These are phyloP conservation scores for Megacollybia marginata DNA, from an alignment of 768 basidiomycete genomes.

Conservation along the genomic window DNA sequence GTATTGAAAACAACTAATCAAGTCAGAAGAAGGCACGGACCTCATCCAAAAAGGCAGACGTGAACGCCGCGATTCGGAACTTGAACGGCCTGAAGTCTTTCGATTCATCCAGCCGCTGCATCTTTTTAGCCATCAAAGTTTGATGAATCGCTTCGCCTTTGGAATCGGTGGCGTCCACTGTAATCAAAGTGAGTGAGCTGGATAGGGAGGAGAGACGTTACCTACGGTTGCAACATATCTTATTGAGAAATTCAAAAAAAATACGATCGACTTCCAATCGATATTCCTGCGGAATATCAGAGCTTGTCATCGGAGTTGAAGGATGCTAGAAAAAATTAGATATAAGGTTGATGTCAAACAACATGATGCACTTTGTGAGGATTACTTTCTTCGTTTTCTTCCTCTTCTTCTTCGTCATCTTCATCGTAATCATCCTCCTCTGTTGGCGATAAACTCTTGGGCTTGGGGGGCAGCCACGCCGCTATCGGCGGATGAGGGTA, in stretches of 20 bases:
- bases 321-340: too few species aligned
- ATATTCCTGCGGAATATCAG: conserved; percentile 76
- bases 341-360: too few species aligned
- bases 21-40: conserved; percentile 26
- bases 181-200: conserved; percentile 2
- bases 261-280: conserved; percentile 78
- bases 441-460: conserved; percentile 27
- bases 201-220: conserved; percentile 12
- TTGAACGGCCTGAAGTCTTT: conserved; percentile 98
- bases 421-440: conserved; percentile 47
- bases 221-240: conserved; percentile 85
- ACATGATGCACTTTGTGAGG: too few species aligned
- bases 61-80: conserved; percentile 98
- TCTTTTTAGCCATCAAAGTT: conserved; percentile 97
- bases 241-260: conserved; percentile 85
- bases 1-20: not conserved
- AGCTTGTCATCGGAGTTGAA: conserved; percentile 8
- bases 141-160: conserved; percentile 98
- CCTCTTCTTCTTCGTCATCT: conserved; percentile 35
- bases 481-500: conserved; percentile 2
- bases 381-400: conserved; percentile 15
- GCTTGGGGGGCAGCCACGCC: not conserved
- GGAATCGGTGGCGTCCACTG: conserved; percentile 87
- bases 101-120: conserved; percentile 95
- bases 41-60: conserved; percentile 90